Base-by-base conservation (phyloP, 164 flowering plant species). In the Buxus sempervirens region DNA sequence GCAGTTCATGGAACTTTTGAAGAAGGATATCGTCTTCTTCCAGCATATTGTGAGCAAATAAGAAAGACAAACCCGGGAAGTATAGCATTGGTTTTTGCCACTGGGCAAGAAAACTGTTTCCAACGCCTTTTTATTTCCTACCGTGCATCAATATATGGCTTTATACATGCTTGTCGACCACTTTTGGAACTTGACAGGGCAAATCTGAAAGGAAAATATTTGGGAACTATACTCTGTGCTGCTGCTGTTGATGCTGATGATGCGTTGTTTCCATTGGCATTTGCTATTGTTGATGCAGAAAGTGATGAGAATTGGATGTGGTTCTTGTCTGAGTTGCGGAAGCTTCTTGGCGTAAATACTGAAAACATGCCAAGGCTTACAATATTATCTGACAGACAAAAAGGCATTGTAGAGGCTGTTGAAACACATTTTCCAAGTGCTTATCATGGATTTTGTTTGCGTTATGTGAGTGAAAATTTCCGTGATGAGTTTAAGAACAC, bases 331-430 rank as follows among this genome's bases (percentile, higher is more conserved):
- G 89, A 85, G 73, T 64, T 85, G 58, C 73, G 89, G 58, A 85
- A 83, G 75, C 96, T 94, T 77, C 91, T 94, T 49, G 98, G 96
- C 41, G 88, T 91, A n/a, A 90, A 88, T 64, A 91, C 97, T 15
- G 88, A 84, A 26, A 79, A 60, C 66, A 81, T 84, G 86, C 88
- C 88, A 16, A 76, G 86, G 60, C 78, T 85, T 24, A 85, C 88
- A 13, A 75, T 85, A 69, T 69, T 85, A 49, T 85, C 88, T 12
- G 86, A 83, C 62, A 72, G 85, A 66, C 76, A 76, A 72, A 56
- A 19, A 63, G 85, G 86, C 54, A 75, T 85, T 54, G 86, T 81
- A 26, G 86, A 83, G 45, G 86, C 85, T 38, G 85, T 85, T 21
- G 86, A 85, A 64, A 83, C 85, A 13, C 83, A 85, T 73, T 85